A percentile compares a stretch with the other conserved stretches of the same genome.
These are phyloP conservation scores for Penicillium olsonii DNA, from an alignment of 2,329 filamentous ascomycete species.

Conservation along the genomic window DNA sequence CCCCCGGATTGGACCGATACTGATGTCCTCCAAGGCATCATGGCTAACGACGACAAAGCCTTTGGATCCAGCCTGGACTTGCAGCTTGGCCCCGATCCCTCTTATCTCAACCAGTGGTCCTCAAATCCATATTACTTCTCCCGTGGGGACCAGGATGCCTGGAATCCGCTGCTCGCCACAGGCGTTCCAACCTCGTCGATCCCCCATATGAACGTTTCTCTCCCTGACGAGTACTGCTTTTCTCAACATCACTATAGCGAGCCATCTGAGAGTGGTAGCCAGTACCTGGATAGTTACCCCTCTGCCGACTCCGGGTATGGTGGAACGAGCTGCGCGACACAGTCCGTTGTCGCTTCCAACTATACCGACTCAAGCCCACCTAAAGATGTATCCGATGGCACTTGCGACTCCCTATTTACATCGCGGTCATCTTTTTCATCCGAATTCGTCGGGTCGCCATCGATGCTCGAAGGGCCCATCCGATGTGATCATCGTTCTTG, in stretches of 20 bases:
- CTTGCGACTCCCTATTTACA: conserved; percentile 8
- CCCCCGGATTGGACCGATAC: conserved; percentile 23
- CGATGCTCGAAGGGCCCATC: conserved; percentile 49
- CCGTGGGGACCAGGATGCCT: conserved; percentile 31
- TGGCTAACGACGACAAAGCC: conserved; percentile 19
- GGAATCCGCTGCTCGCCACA: conserved; percentile 36
- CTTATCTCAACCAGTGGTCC: conserved; percentile 25
- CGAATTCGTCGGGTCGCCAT: conserved; percentile 50
- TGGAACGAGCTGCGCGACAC: conserved; percentile 31
- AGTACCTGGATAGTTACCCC: conserved; percentile 30
- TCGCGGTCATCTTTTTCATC: conserved; percentile 11
- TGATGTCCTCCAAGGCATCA: conserved; percentile 38
- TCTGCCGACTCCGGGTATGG: conserved; percentile 41
- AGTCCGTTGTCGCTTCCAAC: conserved; percentile 31
- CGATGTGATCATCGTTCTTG: conserved; percentile 35
- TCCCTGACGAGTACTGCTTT: conserved; percentile 24
- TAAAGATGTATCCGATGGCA: conserved; percentile 21
- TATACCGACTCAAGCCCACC: conserved; percentile 34
- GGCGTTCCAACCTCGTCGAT: conserved; percentile 23
- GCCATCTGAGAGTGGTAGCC: conserved; percentile 36
- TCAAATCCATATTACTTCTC: conserved; percentile 20
- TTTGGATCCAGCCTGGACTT: conserved; percentile 28
- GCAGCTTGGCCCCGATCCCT: conserved; percentile 23
- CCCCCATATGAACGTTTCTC: conserved; percentile 19
- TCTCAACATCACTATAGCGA: conserved; percentile 29